phyloP scores from a whole-genome alignment of 1,284 basidiomycete genomes.

The Somion occarium region DNA sequence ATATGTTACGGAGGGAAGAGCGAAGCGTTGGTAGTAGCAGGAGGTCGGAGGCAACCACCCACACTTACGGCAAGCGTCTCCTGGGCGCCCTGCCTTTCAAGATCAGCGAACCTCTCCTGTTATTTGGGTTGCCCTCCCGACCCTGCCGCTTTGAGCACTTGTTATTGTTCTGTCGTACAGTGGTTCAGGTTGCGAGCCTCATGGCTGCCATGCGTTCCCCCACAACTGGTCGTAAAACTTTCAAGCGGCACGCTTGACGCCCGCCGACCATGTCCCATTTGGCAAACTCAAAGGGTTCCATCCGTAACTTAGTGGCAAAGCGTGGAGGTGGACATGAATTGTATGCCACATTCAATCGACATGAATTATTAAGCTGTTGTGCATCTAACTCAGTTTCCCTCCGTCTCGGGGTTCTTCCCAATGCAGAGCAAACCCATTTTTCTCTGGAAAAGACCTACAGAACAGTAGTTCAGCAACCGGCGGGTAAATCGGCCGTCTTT shows the following conservation, averaged over 20 bases:
- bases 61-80: background rate
- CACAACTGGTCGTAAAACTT: background rate
- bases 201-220: background rate
- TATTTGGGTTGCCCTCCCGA: slow-evolving; percentile 1
- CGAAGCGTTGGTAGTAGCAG: background rate
- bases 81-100: slow-evolving; percentile 2
- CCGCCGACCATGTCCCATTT: background rate
- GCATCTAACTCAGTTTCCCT: no score
- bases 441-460: no score
- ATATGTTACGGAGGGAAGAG: background rate
- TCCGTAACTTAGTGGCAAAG: background rate
- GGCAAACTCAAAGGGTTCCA: background rate
- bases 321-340: background rate
- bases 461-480: background rate
- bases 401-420: no score
- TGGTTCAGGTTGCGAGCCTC: slow-evolving; percentile 4
- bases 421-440: no score
- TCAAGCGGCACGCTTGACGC: background rate
- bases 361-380: background rate
- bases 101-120: slow-evolving; percentile 4
- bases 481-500: background rate
- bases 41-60: background rate
- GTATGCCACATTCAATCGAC: background rate
- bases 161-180: slow-evolving; percentile 6
- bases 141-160: background rate